These are phyloP conservation scores for Pythium guiyangense DNA, from an alignment of 352 stramenopile genomes.

Conservation along the genomic window DNA sequence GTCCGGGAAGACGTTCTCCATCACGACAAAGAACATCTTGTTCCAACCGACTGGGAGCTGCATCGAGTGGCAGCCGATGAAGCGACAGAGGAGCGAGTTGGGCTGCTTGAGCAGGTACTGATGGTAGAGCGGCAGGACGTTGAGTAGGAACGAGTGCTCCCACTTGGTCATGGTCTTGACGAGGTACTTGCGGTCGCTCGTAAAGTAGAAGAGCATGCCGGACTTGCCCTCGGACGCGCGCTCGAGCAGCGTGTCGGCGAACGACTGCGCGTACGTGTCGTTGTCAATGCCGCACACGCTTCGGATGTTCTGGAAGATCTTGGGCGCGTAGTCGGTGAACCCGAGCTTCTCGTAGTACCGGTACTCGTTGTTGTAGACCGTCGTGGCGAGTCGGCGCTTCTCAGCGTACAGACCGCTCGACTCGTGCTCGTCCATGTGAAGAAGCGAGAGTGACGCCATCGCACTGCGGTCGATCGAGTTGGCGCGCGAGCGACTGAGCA, in stretches of 20 bases:
- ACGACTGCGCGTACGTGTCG: constrained; percentile 77
- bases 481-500: constrained; percentile 31
- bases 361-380: constrained; percentile 79
- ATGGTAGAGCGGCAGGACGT: constrained; percentile 79
- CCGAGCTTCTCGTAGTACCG: constrained; percentile 85
- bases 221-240: constrained; percentile 82
- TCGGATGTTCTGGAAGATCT: constrained; percentile 83
- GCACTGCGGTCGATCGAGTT: constrained; percentile 38
- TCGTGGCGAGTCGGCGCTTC: constrained; percentile 81
- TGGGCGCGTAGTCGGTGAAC: constrained; percentile 83
- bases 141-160: constrained; percentile 79
- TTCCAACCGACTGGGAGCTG: constrained; percentile 87
- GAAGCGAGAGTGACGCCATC: constrained; percentile 36
- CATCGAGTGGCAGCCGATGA: constrained; percentile 85
- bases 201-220: constrained; percentile 88
- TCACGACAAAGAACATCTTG: constrained; percentile 89
- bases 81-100: constrained; percentile 74
- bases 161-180: constrained; percentile 90
- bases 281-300: constrained; percentile 74
- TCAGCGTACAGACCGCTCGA: constrained; percentile 65
- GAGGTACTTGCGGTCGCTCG: constrained; percentile 77
- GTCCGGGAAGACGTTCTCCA: constrained; percentile 85
- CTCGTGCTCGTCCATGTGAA: constrained; percentile 59
- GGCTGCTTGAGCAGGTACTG: constrained; percentile 84
- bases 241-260: constrained; percentile 79